A percentile compares a stretch with the other conserved stretches of the same genome.
Evolutionary conservation across 805 yeast genomes (phyloP).

Genomic region (Candida nemodendra): DNA sequence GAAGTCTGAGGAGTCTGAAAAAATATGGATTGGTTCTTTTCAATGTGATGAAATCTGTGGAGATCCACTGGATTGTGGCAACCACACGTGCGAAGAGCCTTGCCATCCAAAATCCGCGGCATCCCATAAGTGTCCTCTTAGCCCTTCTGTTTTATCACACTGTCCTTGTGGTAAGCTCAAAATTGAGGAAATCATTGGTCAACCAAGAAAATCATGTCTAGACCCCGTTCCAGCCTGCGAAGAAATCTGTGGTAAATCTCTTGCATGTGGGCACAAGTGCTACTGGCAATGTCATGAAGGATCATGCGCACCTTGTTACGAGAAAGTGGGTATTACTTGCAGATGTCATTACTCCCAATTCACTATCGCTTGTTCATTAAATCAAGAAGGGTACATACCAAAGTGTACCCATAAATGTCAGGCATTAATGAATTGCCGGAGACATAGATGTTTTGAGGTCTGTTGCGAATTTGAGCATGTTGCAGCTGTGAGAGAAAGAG

Average conservation of each 20-base stretch:
- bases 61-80: conserved; percentile 59
- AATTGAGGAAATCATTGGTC: conserved; percentile 36
- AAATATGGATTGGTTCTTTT: conserved; percentile 50
- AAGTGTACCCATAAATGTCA: conserved; percentile 70
- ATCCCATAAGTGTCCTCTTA: conserved; percentile 51
- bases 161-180: conserved; percentile 80
- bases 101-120: conserved; percentile 51
- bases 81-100: conserved; percentile 46
- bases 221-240: conserved; percentile 82
- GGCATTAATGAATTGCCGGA: conserved; percentile 72
- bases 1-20: conserved; percentile 26
- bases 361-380: conserved; percentile 61
- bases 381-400: conserved; percentile 52
- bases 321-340: conserved; percentile 53
- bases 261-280: conserved; percentile 76
- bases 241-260: conserved; percentile 54
- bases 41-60: conserved; percentile 46
- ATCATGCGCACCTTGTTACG: conserved; percentile 64
- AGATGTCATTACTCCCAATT: conserved; percentile 58
- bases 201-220: conserved; percentile 56
- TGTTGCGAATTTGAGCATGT: conserved; percentile 71
- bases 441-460: conserved; percentile 66
- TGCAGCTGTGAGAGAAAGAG: conserved; percentile 58
- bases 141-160: conserved; percentile 57
- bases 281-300: conserved; percentile 74